Base-by-base conservation (phyloP, 1,139 yeast genomes). In the Yamadazyma songkhlaensis region DNA sequence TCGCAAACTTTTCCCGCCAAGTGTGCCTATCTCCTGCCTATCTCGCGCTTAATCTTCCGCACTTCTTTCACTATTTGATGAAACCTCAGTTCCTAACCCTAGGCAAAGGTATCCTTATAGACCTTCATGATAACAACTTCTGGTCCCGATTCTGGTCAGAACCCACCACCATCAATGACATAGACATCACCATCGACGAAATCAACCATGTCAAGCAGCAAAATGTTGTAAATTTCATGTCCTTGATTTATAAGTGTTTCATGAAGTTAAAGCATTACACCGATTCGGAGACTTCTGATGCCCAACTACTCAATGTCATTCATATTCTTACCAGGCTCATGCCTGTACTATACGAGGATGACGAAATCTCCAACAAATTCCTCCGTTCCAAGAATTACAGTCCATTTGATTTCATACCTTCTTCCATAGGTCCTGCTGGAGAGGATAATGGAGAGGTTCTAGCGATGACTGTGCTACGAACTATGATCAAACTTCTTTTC, bases 281-380 rank as follows among this genome's bases (percentile, higher is more conserved):
- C 15, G 36, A 38, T 3, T 34, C 9, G 15, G 29, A 26, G 11
- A 29, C 41, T 20, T 38, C 25, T 41, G 28, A 34, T 13, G 23
- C 29, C 2, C 43, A 42, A 25, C 43, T 77, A 11, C 59, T 85
- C 31, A 84, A 81, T 45, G 81, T 89, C 49, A 13, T 83, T n/a
- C 70, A 96, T 25, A 59, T 84, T 6, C 58, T 89, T 31, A 78
- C 87, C 1, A 73, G 79, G 39, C 39, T 85, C 3, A 46, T 85
- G 11, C 96, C 97, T 0, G 74, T 77, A 40, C 52, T 84, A 9
- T 85, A 75, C 50, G 96, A 81, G 51, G 51, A 61, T 14, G 64
- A 61, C 12, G 59, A 48, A 32, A 38, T 47, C 7, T 73, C 74
- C 28, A 62, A 64, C 15, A 52, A 61, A 9, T 46, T 69, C 3